phyloP scores from a whole-genome alignment of 805 yeast species.

The Candida anglica region DNA sequence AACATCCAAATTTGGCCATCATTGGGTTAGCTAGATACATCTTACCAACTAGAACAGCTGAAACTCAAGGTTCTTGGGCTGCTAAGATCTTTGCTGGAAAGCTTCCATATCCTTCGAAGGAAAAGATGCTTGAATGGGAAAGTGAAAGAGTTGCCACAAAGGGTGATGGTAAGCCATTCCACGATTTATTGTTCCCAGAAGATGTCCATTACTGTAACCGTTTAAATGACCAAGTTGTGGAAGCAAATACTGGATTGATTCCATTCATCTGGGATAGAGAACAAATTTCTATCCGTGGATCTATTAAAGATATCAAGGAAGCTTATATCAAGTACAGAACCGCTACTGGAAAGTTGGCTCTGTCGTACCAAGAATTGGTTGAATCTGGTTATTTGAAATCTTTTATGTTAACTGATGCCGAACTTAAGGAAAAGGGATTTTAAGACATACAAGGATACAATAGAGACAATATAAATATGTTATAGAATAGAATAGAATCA shows the following conservation, averaged over 20 bases:
- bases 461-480: too few species aligned
- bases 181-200: conserved; percentile 47
- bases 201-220: conserved; percentile 59
- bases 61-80: conserved; percentile 43
- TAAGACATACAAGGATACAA: neutral
- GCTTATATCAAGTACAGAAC: conserved; percentile 37
- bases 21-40: conserved; percentile 42
- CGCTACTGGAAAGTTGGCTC: conserved; percentile 35
- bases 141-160: conserved; percentile 18
- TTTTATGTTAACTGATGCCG: conserved; percentile 13
- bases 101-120: conserved; percentile 33
- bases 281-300: conserved; percentile 39
- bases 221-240: conserved; percentile 12
- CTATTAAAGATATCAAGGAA: conserved; percentile 41
- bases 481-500: too few species aligned
- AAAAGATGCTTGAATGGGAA: conserved; percentile 31
- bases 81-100: conserved; percentile 42
- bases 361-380: conserved; percentile 33
- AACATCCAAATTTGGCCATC: conserved; percentile 42
- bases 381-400: conserved; percentile 27
- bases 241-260: conserved; percentile 29
- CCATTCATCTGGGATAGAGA: conserved; percentile 53
- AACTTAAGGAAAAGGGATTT: conserved; percentile 12
- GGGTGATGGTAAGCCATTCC: conserved; percentile 21
- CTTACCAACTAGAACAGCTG: conserved; percentile 49